Evolutionary conservation across 1,284 basidiomycete species (phyloP).

Genomic region (Pyrrhoderma noxium): DNA sequence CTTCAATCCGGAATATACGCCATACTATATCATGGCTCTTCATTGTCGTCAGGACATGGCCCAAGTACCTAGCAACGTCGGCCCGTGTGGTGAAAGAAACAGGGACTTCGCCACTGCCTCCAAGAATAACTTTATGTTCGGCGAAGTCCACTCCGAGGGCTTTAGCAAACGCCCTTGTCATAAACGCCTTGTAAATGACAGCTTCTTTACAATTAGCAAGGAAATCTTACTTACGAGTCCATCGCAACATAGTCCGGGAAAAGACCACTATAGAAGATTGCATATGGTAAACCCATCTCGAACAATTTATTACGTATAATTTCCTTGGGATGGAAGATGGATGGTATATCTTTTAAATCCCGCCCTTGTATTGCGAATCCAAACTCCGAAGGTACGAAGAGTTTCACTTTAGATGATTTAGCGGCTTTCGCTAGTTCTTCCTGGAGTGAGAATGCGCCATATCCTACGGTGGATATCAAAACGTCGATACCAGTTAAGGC

Average conservation of each 20-base stretch:
- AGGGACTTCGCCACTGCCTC: conserved; percentile 27
- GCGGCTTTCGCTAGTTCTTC: conserved; percentile 30
- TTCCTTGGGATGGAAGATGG: conserved; percentile 13
- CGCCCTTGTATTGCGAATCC: conserved; percentile 25
- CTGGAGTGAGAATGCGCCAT: conserved; percentile 26
- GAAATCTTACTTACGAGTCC: not conserved
- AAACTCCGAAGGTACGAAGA: conserved; percentile 36
- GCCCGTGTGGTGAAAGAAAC: conserved; percentile 28
- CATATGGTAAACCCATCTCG: conserved; percentile 28
- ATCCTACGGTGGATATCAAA: conserved; percentile 29
- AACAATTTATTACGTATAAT: conserved; percentile 24
- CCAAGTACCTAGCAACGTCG: conserved; percentile 32
- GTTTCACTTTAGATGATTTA: conserved; percentile 30
- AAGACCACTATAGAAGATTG: conserved; percentile 29
- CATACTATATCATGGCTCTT: conserved; percentile 26
- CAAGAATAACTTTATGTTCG: conserved; percentile 28
- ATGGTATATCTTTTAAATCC: not conserved
- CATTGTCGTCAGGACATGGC: conserved; percentile 29
- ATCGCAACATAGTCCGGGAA: conserved; percentile 21
- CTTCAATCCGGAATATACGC: conserved; percentile 31
- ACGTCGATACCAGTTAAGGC: conserved; percentile 30
- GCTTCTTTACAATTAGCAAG: conserved; percentile 4
- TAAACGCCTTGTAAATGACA: too few relatives aligned
- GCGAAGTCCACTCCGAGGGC: conserved; percentile 20
- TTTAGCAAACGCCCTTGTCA: conserved; percentile 21